phyloP scores from a whole-genome alignment of 192 early-diverging fungal species.

The Funneliformis mosseae region DNA sequence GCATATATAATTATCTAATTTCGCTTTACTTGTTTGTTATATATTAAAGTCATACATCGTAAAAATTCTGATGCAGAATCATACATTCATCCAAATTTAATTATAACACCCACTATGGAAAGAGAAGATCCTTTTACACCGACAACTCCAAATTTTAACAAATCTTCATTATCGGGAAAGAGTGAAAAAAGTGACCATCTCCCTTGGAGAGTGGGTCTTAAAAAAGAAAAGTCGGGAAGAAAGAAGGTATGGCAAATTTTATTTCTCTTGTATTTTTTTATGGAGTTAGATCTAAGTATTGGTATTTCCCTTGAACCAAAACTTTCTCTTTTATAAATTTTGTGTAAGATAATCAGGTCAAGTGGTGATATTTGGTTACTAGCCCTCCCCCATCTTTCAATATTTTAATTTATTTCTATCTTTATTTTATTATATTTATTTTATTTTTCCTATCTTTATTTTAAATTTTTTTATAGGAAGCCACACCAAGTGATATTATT shows the following conservation, averaged over 20 bases:
- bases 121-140: conserved; percentile 12
- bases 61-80: conserved; percentile 32
- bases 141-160: not conserved
- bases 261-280: not conserved
- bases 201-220: not conserved
- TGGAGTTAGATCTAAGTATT: not conserved
- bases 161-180: not conserved
- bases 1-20: not conserved
- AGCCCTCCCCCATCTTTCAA: not conserved
- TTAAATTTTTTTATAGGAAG: not conserved
- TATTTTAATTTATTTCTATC: not conserved
- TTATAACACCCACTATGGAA: conserved; percentile 2
- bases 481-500: not conserved
- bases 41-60: not conserved
- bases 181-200: not conserved
- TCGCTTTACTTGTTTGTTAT: not conserved
- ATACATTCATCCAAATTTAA: not conserved
- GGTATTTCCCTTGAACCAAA: not conserved
- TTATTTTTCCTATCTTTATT: not conserved
- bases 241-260: conserved; percentile 14
- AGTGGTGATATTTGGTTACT: not conserved
- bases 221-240: not conserved
- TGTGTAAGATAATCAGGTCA: not conserved
- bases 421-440: not conserved
- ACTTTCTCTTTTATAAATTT: not conserved